Percentiles rank a stretch among this genome's conserved stretches.
Evolutionary conservation across 2,329 filamentous ascomycete genomes (phyloP).

Genomic region (Paradendryphiella salina): DNA sequence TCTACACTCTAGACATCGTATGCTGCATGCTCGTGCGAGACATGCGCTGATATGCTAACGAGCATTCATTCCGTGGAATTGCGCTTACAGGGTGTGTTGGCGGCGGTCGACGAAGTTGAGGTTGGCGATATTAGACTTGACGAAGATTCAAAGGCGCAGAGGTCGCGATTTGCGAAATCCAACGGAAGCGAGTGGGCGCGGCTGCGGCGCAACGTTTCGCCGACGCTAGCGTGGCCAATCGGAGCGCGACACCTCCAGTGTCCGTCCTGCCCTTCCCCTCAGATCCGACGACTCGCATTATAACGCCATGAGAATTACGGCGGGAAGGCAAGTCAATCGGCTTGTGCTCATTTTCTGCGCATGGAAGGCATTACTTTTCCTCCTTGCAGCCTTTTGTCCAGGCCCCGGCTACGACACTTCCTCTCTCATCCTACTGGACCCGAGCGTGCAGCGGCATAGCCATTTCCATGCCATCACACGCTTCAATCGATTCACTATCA

Average conservation of each 20-base stretch:
- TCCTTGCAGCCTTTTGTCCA: constrained; percentile 61
- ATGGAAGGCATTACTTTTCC: constrained; percentile 71
- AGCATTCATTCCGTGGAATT: constrained; percentile 35
- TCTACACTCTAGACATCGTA: constrained; percentile 47
- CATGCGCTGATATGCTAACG: constrained; percentile 41
- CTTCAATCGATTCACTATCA: constrained; percentile 52
- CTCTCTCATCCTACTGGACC: constrained; percentile 56
- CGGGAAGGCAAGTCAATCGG: constrained; percentile 5
- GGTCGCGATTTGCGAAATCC: constrained; percentile 23
- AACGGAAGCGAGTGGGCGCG: constrained; percentile 24
- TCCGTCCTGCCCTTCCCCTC: constrained; percentile 3
- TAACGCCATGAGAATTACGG: constrained; percentile 2
- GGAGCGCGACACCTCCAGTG: constrained; percentile 2
- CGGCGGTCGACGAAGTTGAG: constrained; percentile 41
- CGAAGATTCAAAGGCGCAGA: constrained; percentile 19
- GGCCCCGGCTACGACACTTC: constrained; percentile 79
- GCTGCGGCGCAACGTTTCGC: constrained; percentile 12
- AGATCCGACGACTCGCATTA: not conserved
- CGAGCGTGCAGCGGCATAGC: constrained; percentile 23
- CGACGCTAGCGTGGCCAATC: constrained; percentile 26
- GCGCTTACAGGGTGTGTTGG: constrained; percentile 46
- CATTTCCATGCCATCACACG: constrained; percentile 21
- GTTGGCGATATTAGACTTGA: constrained; percentile 31
- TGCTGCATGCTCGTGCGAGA: constrained; percentile 38
- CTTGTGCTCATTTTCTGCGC: constrained; percentile 53